Percentiles rank a stretch among this genome's conserved stretches.
Evolutionary conservation across 2,329 filamentous ascomycete genomes (phyloP).

Genomic region (Penicillium sp.): DNA sequence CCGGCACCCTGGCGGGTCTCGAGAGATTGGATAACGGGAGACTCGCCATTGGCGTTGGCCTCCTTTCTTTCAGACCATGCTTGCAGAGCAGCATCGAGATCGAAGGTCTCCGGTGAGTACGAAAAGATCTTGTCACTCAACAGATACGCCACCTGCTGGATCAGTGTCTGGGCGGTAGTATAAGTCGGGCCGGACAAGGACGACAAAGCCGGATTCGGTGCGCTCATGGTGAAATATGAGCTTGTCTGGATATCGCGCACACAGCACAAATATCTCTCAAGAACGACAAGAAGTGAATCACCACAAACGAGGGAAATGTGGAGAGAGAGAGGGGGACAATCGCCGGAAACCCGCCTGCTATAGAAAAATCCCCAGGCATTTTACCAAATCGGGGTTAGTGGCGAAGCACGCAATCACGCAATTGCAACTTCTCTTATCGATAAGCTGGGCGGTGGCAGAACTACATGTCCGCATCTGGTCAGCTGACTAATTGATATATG

Average conservation of each 20-base stretch:
- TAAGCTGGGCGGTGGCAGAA: slow-evolving; percentile 13
- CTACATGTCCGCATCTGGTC: neutral
- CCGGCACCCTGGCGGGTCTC: slow-evolving; percentile 89
- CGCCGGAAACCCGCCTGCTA: slow-evolving; percentile 17
- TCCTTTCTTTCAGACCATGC: slow-evolving; percentile 69
- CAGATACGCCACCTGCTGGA: slow-evolving; percentile 93
- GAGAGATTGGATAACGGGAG: slow-evolving; percentile 73
- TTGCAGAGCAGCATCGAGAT: slow-evolving; percentile 79
- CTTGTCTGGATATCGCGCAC: slow-evolving; percentile 26
- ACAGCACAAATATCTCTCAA: slow-evolving; percentile 20
- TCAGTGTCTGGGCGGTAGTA: slow-evolving; percentile 84
- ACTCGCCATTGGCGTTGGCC: slow-evolving; percentile 77
- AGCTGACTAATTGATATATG: neutral
- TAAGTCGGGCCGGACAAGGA: slow-evolving; percentile 84
- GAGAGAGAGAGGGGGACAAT: slow-evolving; percentile 20
- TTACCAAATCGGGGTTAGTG: slow-evolving; percentile 32
- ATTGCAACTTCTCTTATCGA: slow-evolving; percentile 32
- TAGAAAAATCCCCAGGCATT: slow-evolving; percentile 29
- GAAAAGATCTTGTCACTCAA: slow-evolving; percentile 97
- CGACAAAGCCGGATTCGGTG: slow-evolving; percentile 46
- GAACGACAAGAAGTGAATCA: slow-evolving; percentile 21
- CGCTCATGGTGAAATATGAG: slow-evolving; percentile 29
- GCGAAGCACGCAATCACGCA: slow-evolving; percentile 33
- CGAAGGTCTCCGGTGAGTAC: slow-evolving; percentile 91
- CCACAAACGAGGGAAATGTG: slow-evolving; percentile 19